phyloP scores from a whole-genome alignment of 2,329 filamentous ascomycete genomes.

The Aureobasidium sp. region DNA sequence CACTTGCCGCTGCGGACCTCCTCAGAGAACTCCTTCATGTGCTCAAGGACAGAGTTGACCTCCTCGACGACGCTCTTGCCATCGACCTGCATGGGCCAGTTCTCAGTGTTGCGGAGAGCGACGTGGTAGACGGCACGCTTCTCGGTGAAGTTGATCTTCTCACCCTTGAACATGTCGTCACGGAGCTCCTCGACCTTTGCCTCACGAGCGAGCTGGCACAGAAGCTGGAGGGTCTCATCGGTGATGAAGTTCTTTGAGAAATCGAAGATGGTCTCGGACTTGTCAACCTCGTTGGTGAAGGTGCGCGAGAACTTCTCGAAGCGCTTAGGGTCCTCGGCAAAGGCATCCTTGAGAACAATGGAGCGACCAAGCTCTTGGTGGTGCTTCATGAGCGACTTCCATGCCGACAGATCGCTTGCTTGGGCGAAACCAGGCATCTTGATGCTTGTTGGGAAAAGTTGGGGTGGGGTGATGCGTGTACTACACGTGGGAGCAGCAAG shows the following conservation, averaged over 20 bases:
- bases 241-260: constrained; percentile 99
- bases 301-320: constrained; percentile 86
- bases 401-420: constrained; percentile 76
- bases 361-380: constrained; percentile 75
- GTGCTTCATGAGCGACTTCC: constrained; percentile 84
- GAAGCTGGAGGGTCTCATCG: constrained; percentile 79
- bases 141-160: constrained; percentile 99
- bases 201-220: constrained; percentile 86
- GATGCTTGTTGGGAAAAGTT: constrained; percentile 18
- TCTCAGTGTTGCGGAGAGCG: constrained; percentile 82
- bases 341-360: constrained; percentile 85
- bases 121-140: constrained; percentile 92
- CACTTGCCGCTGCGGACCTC: constrained; percentile 89
- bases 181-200: constrained; percentile 86
- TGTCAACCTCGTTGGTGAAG: constrained; percentile 71
- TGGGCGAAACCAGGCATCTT: constrained; percentile 63
- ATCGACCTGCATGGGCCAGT: constrained; percentile 75
- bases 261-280: constrained; percentile 87
- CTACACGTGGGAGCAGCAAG: constrained; percentile 9
- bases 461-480: constrained; percentile 13
- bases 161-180: constrained; percentile 93
- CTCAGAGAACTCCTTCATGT: constrained; percentile 98
- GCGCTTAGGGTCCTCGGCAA: constrained; percentile 75
- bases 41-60: constrained; percentile 82
- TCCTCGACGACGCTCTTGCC: constrained; percentile 90